Base-by-base conservation (phyloP, 2,329 filamentous ascomycete species). In the Arthrobotrys entomopaga region DNA sequence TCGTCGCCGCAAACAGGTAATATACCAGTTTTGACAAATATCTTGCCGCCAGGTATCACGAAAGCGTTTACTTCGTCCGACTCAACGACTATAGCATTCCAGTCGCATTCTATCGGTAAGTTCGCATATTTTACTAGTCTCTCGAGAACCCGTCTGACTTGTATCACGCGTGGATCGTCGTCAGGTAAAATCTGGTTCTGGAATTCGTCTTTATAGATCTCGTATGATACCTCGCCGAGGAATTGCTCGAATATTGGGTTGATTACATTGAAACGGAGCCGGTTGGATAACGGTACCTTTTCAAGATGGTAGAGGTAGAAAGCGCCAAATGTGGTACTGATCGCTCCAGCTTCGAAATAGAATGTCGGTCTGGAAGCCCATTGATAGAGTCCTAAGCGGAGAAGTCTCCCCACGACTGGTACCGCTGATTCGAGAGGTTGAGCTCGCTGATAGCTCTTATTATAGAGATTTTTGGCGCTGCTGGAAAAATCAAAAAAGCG, bases 1-100 rank as follows among this genome's bases (percentile, higher is more conserved):
- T 83, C 87, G 78, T 83, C 88, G 70, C 89, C 88, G 70, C 89
- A 89, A 15, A 92, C 82, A 13, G 85, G 84, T 63, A 94, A 80
- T 38, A 93, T 88, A 29, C 91, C 91, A 75, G 87, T 89, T 79
- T 88, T 90, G 0, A 94, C 90, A 79, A 93, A 93, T 0, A 94
- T 90, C 78, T 93, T 92, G 22, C 91, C 90, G 3, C 88, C 90
- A 0, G 91, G 91, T 4, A 92, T 85, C 0, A 94, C 90, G 79
- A 93, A 92, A 0, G 91, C 91, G 78, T 94, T 94, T 76, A 85
- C 84, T 46, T 85, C 86, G 11, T 84, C 83, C 69, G 88, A 88
- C 13, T 91, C 86, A 78, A 93, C 91, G 3, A 94, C 90, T 77
- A 86, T 84, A 2, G 93, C 85, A 81, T 92, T 88, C 91, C 91